These are phyloP conservation scores for Penicillium herquei DNA, from an alignment of 495 filamentous ascomycete genomes.

Conservation along the genomic window DNA sequence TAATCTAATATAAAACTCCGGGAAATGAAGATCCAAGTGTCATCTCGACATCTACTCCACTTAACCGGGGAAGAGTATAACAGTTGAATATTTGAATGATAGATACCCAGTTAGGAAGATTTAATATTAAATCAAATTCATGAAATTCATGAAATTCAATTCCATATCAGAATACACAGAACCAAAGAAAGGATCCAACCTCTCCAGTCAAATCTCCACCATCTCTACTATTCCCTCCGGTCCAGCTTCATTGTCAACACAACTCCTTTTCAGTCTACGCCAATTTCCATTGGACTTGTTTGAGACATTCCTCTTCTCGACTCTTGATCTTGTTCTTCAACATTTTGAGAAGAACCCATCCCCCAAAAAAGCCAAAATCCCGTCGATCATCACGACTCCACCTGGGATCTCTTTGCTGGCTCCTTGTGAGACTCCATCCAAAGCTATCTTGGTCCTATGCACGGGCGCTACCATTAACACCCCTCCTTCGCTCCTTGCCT, in stretches of 20 bases:
- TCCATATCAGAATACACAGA: too few relatives aligned
- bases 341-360: neutral
- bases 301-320: neutral
- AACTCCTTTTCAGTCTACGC: neutral
- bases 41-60: too few relatives aligned
- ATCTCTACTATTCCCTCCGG: conserved; percentile 4
- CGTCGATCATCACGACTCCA: conserved; percentile 2
- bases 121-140: too few relatives aligned
- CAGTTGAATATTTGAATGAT: too few relatives aligned
- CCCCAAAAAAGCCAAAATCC: neutral
- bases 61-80: too few relatives aligned
- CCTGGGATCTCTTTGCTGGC: conserved; percentile 5
- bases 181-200: neutral
- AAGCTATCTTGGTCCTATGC: conserved; percentile 8
- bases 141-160: too few relatives aligned
- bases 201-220: neutral
- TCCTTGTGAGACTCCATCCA: neutral
- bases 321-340: neutral
- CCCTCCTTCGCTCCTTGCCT: conserved; percentile 12
- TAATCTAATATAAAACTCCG: too few relatives aligned
- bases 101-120: too few relatives aligned
- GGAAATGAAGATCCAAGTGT: too few relatives aligned
- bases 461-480: conserved; percentile 14
- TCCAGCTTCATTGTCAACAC: conserved; percentile 15
- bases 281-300: neutral